Base-by-base conservation (phyloP, 345 rosid genomes). In the Noccaea bulbosa region DNA sequence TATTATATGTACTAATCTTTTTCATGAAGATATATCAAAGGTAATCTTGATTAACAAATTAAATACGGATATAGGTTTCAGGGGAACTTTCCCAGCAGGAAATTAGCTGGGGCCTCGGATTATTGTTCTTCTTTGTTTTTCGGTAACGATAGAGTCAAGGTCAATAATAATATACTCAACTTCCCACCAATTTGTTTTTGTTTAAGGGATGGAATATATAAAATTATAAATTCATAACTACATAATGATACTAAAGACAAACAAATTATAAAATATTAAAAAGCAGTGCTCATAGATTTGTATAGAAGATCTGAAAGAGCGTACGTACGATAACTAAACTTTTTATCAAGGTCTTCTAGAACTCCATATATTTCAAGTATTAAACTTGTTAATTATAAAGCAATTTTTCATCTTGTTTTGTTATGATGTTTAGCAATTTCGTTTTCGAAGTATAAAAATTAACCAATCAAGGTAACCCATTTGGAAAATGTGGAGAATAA, bases 111-210 rank as follows among this genome's bases (percentile, higher is more conserved):
- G 55, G 10, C 4, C 20, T n/a, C 4, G 5, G 32, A 12, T 56
- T 15, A 37, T 6, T 24, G 4, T 2, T 35, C 9, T 34, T 6
- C 27, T 15, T 12, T 20, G 22, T 10, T 37, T 57, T 69, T 11
- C n/a, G 20, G 47, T 59, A 15, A 27, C 57, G 22, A 16, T 47
- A 6, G 11, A 27, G 77, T 54, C 53, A 56, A 24, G 39, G 75
- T 71, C 75, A 62, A 51, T n/a, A n/a, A n/a, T n/a, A n/a, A n/a
- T 51, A n/a, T 62, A 62, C 69, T 62, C 75, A 71, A 63, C 69
- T 46, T 43, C 62, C 22, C 54, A 52, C 62, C 45, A 17, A 22
- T 56, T 37, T 20, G 6, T 34, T 55, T 34, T 48, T 48, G 9
- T 3, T 54, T 3, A 30, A 8, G 58, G 20, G 2, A 27, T 27